Conservation (phyloP, 2,329 filamentous ascomycete genomes). For the Colletotrichum sp. region DNA sequence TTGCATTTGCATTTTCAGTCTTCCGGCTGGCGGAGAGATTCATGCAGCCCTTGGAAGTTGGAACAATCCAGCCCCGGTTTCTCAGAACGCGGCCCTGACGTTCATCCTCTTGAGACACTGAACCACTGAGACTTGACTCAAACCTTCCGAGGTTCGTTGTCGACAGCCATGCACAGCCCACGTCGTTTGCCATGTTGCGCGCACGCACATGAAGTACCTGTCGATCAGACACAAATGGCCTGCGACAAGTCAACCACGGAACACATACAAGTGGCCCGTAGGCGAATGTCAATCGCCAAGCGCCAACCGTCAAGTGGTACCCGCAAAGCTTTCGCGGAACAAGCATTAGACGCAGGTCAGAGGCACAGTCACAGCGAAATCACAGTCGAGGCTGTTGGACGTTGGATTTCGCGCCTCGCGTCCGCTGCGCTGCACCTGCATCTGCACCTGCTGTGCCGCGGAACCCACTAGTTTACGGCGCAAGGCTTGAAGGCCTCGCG, state of each 20-base stretch:
- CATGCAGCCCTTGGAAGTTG: background rate
- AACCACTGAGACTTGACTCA: background rate
- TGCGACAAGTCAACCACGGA: background rate
- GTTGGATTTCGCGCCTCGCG: background rate
- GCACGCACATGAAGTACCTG: background rate
- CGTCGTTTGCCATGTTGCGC: background rate
- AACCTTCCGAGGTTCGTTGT: background rate
- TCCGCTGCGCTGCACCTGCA: background rate
- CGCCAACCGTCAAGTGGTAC: background rate
- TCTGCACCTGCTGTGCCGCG: background rate
- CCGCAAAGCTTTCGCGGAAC: background rate
- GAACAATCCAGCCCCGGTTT: background rate
- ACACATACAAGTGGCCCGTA: background rate
- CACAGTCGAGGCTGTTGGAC: background rate
- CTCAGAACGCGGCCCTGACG: background rate
- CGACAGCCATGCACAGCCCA: background rate
- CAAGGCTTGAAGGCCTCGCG: background rate
- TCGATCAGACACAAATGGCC: background rate
- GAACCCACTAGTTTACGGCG: background rate
- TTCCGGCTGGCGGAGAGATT: background rate
- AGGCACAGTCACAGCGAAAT: constrained; percentile 1
- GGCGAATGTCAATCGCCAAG: background rate
- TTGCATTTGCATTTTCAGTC: background rate
- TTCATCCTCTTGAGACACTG: background rate
- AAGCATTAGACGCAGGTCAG: background rate